phyloP scores from a whole-genome alignment of 23 red algal species.

The Pyropia haitanensis region DNA sequence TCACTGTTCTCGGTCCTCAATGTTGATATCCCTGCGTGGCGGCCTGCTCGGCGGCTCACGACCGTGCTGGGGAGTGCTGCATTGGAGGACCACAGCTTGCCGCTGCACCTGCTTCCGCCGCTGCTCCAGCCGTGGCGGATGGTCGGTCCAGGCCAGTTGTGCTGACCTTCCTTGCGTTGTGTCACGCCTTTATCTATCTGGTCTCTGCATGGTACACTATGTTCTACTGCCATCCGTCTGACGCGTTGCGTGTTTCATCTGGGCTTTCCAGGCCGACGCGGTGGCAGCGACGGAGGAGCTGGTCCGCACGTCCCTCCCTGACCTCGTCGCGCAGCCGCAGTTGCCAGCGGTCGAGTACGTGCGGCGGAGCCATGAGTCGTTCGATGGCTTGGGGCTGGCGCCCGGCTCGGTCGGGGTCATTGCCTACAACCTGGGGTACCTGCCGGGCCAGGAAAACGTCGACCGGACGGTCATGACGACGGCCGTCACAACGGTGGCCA shows the following conservation, averaged over 20 bases:
- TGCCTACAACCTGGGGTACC: conserved; percentile 82
- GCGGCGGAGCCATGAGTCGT: conserved; percentile 14
- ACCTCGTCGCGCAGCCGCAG: neutral
- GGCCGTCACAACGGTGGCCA: conserved; percentile 33
- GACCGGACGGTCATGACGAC: conserved; percentile 53
- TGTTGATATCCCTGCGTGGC: neutral
- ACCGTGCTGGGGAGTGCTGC: no score
- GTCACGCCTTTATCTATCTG: no score
- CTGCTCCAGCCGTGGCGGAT: no score
- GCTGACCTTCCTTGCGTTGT: no score
- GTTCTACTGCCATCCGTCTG: no score
- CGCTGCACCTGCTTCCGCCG: no score
- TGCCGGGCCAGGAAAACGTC: conserved; percentile 21
- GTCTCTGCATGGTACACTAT: no score
- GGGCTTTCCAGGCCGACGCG: neutral
- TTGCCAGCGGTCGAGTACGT: neutral
- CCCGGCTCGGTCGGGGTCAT: conserved; percentile 33
- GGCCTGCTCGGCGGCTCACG: no score
- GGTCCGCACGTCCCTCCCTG: neutral
- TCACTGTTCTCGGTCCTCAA: neutral
- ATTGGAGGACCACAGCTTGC: no score
- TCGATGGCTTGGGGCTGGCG: conserved; percentile 12
- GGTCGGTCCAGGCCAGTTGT: no score
- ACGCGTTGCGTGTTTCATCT: no score
- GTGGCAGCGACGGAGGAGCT: neutral